Evolutionary conservation across 805 yeast genomes (phyloP), one percentile per base, ranked within the genome.

Genomic region (Isabelozyma heimii): DNA sequence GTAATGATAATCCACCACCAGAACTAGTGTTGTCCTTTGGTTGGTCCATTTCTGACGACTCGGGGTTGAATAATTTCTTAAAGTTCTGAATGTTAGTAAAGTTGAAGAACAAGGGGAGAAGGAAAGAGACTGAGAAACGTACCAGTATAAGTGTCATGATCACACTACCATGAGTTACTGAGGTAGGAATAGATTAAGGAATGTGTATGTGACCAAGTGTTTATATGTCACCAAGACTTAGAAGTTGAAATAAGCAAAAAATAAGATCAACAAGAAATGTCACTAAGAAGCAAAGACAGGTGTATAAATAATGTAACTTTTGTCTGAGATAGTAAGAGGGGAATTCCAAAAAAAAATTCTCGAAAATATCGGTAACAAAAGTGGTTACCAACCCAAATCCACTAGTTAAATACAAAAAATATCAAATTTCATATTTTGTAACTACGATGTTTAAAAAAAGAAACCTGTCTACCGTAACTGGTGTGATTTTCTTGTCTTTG

Each of bases 371-470:
- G 35, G 35, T 30, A 30, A 30, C 35, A 51, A 54, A 70, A 13
- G 82, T 94, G 14, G 74, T 70, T 41, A 67, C 94, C 50, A 63
- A 73, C 37, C 99, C 99, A 44, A 89, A 89, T 60, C 98, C 97
- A 4, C 99, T 99, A 2, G 74, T 61, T 40, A 84, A 20, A 20
- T 20, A 20, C 24, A 20, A 20, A 20, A 20, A 20, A 20, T 20
- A 20, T 20, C 24, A 20, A 20, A 20, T 20, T 20, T 20, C 24
- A 20, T 20, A 20, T 20, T 20, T 20, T 20, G 24, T 20, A 20
- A 20, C 24, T 20, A 20, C 24, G 24, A 20, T 20, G 24, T 20
- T 20, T 20, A 20, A 20, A 20, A 20, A 20, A 20, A 20, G 24
- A 20, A 20, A 20, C 24, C 24, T 20, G 24, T 20, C 24, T 20